Conservation (phyloP, 345 rosid species). For the Erodium maritimum region DNA sequence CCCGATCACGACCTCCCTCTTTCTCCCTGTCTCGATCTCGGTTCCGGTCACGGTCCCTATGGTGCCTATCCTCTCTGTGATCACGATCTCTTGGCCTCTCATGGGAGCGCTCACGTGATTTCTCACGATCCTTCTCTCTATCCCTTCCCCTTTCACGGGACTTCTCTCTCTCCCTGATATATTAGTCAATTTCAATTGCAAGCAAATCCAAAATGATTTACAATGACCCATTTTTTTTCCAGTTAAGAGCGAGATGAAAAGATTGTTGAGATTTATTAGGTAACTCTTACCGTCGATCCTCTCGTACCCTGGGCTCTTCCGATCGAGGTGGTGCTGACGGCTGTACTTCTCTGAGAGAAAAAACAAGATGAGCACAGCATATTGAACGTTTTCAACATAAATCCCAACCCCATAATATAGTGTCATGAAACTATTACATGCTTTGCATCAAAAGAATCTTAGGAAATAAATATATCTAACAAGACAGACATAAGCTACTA, state of each 20-base stretch:
- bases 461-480: too few species aligned
- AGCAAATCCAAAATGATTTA: background rate
- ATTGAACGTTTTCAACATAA: too few species aligned
- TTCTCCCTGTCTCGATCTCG: slow-evolving; percentile 45
- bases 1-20: slow-evolving; percentile 45
- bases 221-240: background rate
- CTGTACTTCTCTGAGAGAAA: slow-evolving; percentile 45
- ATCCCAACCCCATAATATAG: background rate
- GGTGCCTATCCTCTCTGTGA: slow-evolving; percentile 70
- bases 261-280: background rate
- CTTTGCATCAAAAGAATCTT: too few species aligned
- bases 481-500: too few species aligned
- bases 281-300: slow-evolving; percentile 50
- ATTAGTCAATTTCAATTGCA: slow-evolving; percentile 5
- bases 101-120: slow-evolving; percentile 62
- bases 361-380: background rate
- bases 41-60: slow-evolving; percentile 62
- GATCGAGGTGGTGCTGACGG: slow-evolving; percentile 51
- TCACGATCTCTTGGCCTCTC: slow-evolving; percentile 80
- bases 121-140: slow-evolving; percentile 57
- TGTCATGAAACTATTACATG: too few species aligned
- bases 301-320: slow-evolving; percentile 77
- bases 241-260: background rate
- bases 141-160: slow-evolving; percentile 84
- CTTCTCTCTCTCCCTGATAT: slow-evolving; percentile 36